Evolutionary conservation across 129 eudicot species (phyloP).

Genomic region (Flaveria sonorensis): DNA sequence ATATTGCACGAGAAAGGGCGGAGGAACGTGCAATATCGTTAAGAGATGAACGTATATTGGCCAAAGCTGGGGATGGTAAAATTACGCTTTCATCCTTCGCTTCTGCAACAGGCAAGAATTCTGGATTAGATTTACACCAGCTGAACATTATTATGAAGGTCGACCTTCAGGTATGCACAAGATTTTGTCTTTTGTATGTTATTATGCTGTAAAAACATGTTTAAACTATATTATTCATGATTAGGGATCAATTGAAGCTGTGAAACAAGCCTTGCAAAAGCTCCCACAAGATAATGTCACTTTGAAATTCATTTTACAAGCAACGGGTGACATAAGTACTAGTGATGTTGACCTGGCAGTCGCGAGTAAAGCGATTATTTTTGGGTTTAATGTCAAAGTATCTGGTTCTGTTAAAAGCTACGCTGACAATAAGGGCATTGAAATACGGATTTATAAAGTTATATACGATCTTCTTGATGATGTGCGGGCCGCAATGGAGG

Average conservation of each 20-base stretch:
- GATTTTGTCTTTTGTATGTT: neutral
- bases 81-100: constrained; percentile 87
- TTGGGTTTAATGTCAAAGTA: constrained; percentile 86
- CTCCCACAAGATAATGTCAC: constrained; percentile 93
- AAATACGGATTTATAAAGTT: constrained; percentile 78
- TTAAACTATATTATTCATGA: constrained; percentile 23
- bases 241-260: constrained; percentile 97
- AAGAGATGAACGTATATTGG: constrained; percentile 69
- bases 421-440: constrained; percentile 78
- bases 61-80: constrained; percentile 86
- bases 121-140: constrained; percentile 87
- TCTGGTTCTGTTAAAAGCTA: constrained; percentile 81
- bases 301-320: constrained; percentile 85
- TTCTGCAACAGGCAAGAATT: constrained; percentile 71
- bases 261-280: constrained; percentile 82
- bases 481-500: constrained; percentile 91
- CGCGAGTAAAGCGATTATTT: constrained; percentile 77
- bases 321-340: constrained; percentile 79
- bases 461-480: constrained; percentile 95
- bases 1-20: constrained; percentile 83
- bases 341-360: constrained; percentile 95
- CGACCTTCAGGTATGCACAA: constrained; percentile 76
- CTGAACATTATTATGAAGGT: constrained; percentile 80
- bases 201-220: constrained; percentile 11
- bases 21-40: constrained; percentile 66